These are phyloP conservation scores for Gigaspora rosea DNA, from an alignment of 192 early-diverging fungal genomes.

Conservation along the genomic window DNA sequence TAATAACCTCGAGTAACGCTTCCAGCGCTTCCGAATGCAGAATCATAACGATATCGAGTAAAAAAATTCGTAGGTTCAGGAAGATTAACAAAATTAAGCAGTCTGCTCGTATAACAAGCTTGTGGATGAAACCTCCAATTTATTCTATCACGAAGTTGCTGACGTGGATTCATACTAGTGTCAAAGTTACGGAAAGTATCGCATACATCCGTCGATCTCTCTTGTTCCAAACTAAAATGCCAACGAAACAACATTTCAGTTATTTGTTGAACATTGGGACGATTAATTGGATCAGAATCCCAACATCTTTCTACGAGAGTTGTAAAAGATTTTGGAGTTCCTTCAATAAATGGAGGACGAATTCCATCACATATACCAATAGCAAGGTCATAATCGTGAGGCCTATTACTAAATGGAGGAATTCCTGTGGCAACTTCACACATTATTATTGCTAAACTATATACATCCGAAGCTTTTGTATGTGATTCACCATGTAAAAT, in stretches of 20 bases:
- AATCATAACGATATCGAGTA: not conserved
- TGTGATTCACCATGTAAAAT: constrained; percentile 2
- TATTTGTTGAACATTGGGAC: constrained; percentile 1
- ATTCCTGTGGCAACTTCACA: not conserved
- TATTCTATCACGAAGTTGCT: not conserved
- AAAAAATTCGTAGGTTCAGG: constrained; percentile 15
- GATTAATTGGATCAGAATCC: constrained; percentile 6
- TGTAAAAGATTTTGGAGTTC: constrained; percentile 13
- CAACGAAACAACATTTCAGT: constrained; percentile 17
- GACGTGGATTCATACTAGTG: not conserved
- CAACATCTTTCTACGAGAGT: constrained; percentile 22
- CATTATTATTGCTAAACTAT: constrained; percentile 16
- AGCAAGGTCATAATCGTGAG: not conserved
- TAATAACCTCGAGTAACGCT: not conserved
- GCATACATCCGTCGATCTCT: not conserved
- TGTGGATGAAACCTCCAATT: not conserved
- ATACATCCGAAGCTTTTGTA: not conserved
- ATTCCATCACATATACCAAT: constrained; percentile 12
- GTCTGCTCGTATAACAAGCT: not conserved
- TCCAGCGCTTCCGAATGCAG: not conserved
- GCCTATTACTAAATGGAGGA: not conserved
- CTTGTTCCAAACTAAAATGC: constrained; percentile 8
- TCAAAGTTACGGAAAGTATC: not conserved
- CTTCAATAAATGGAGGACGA: not conserved
- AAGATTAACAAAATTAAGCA: constrained; percentile 9